phyloP scores from a whole-genome alignment of 768 basidiomycete species.

The Chalciporus sphaerocephalus region DNA sequence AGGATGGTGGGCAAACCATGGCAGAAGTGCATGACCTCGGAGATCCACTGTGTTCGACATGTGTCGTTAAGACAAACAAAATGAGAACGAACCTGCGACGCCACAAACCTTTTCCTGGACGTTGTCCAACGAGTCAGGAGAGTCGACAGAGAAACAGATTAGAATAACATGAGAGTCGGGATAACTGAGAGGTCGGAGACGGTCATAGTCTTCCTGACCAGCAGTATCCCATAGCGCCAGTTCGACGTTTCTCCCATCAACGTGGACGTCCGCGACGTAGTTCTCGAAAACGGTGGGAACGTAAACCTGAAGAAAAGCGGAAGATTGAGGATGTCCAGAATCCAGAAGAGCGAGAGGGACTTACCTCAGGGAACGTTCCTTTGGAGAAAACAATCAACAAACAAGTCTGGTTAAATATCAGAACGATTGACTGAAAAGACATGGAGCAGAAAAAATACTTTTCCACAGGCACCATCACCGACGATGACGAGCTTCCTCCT shows the following conservation, averaged over 20 bases:
- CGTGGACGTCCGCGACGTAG: slow-evolving; percentile 98
- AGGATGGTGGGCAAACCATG: slow-evolving; percentile 91
- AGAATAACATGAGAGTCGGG: slow-evolving; percentile 99
- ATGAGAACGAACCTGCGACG: slow-evolving; percentile 3
- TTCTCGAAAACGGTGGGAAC: slow-evolving; percentile 99
- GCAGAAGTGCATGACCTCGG: slow-evolving; percentile 98
- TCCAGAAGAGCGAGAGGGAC: background rate
- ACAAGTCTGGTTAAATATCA: slow-evolving; percentile 59
- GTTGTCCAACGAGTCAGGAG: slow-evolving; percentile 97
- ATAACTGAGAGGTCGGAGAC: slow-evolving; percentile 94
- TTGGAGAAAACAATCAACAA: slow-evolving; percentile 95
- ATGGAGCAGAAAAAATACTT: slow-evolving; percentile 46
- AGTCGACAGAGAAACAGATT: slow-evolving; percentile 98
- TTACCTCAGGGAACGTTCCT: slow-evolving; percentile 92
- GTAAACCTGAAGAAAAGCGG: slow-evolving; percentile 65
- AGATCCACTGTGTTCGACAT: slow-evolving; percentile 74
- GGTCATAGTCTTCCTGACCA: slow-evolving; percentile 98
- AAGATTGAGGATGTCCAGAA: slow-evolving; percentile 1
- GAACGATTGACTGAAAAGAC: slow-evolving; percentile 11
- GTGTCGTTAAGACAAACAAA: slow-evolving; percentile 7
- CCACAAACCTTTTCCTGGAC: slow-evolving; percentile 94
- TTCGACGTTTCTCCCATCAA: slow-evolving; percentile 98
- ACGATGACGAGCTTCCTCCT: slow-evolving; percentile 98
- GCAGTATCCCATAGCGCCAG: slow-evolving; percentile 99
- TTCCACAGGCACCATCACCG: slow-evolving; percentile 96